Evolutionary conservation across 2,329 filamentous ascomycete genomes (phyloP).

Genomic region (Colletotrichum paranaense): DNA sequence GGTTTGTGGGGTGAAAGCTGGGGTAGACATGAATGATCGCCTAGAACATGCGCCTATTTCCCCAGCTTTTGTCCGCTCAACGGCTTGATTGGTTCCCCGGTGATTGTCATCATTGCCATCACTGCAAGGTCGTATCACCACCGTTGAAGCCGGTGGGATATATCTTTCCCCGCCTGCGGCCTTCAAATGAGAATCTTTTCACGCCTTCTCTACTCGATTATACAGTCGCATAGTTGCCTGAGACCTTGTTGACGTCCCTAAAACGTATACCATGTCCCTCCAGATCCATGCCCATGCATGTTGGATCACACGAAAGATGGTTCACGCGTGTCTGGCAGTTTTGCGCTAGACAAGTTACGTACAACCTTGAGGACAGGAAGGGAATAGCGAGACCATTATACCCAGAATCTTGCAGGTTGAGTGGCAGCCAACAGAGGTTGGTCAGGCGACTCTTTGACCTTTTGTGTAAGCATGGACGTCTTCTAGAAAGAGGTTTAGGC

Average conservation of each 20-base stretch:
- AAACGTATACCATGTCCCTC: background rate
- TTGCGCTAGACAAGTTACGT: background rate
- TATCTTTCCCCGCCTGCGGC: background rate
- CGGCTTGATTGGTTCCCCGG: background rate
- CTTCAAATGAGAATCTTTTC: background rate
- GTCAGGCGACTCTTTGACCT: background rate
- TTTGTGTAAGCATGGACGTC: background rate
- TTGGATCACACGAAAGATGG: background rate
- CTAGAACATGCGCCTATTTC: background rate
- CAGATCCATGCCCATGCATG: background rate
- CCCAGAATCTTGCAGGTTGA: background rate
- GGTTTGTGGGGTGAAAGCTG: slow-evolving; percentile 11
- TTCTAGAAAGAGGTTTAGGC: background rate
- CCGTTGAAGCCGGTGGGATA: background rate
- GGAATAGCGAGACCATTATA: background rate
- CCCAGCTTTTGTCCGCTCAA: background rate
- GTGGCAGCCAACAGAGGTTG: background rate
- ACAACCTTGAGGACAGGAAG: background rate
- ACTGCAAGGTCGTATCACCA: background rate
- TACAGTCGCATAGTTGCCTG: background rate
- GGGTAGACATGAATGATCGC: background rate
- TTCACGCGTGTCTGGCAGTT: background rate
- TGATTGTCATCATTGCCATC: background rate
- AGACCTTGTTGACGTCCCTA: background rate
- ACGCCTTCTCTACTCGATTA: background rate